A percentile compares a stretch with the other conserved stretches of the same genome.
Evolutionary conservation across 2,329 filamentous ascomycete species (phyloP).

Genomic region (Fulvia fulva): DNA sequence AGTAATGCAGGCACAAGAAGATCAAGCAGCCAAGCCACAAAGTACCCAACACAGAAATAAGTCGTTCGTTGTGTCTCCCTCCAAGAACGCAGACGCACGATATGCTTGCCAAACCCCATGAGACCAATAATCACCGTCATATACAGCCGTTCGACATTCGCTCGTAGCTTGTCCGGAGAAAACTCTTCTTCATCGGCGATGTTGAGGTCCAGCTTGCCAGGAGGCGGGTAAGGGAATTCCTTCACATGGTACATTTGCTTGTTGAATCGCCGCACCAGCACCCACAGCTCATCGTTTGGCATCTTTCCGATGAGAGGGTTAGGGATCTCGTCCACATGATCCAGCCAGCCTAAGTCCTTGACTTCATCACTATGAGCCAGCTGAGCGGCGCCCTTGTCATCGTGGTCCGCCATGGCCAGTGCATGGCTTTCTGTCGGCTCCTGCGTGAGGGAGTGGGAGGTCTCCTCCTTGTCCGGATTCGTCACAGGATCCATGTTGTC

Average conservation of each 20-base stretch:
- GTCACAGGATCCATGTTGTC: constrained; percentile 29
- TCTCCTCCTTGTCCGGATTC: constrained; percentile 31
- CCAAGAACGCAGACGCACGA: constrained; percentile 75
- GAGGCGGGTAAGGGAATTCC: constrained; percentile 55
- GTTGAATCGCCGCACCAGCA: constrained; percentile 68
- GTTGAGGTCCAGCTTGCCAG: constrained; percentile 72
- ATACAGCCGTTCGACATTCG: constrained; percentile 74
- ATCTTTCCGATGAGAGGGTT: constrained; percentile 63
- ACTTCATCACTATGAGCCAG: constrained; percentile 50
- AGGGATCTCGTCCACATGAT: constrained; percentile 53
- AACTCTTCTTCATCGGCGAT: constrained; percentile 80
- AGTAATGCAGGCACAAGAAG: constrained; percentile 62
- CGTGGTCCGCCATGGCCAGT: constrained; percentile 44
- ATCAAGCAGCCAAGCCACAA: constrained; percentile 67
- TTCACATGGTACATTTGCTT: constrained; percentile 74
- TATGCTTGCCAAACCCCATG: constrained; percentile 66
- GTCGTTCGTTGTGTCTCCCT: constrained; percentile 65
- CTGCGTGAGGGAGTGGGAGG: constrained; percentile 35
- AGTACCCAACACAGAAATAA: constrained; percentile 60
- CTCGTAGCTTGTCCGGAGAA: constrained; percentile 75
- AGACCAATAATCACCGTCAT: constrained; percentile 70
- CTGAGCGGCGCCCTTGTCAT: constrained; percentile 46
- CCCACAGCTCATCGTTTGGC: constrained; percentile 69
- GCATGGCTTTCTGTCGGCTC: constrained; percentile 46
- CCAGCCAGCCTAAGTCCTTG: constrained; percentile 66